Evolutionary conservation across 768 basidiomycete species (phyloP).

Genomic region (Mycena olivaceomarginata): DNA sequence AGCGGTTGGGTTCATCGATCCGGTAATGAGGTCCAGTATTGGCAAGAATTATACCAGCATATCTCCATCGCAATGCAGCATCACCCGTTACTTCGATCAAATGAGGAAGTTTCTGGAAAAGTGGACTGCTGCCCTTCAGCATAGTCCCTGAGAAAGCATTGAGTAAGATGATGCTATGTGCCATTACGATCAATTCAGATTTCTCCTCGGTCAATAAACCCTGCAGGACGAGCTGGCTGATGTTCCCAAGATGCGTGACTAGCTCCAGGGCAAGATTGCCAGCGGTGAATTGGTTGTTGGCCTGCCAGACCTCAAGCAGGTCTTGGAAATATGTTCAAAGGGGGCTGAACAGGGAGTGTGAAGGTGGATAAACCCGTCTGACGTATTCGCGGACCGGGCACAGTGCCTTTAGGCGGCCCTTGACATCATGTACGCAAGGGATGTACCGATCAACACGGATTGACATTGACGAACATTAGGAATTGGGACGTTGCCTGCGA

Average conservation of each 20-base stretch:
- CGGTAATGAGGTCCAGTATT: too few species aligned
- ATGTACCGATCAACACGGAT: constrained; percentile 10
- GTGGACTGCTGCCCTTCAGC: not conserved
- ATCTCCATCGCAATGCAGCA: constrained; percentile 21
- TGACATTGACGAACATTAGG: not conserved
- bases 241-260: not conserved
- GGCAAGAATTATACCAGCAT: too few species aligned
- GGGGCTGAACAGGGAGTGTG: not conserved
- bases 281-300: not conserved
- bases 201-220: not conserved
- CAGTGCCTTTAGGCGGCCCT: not conserved
- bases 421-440: constrained; percentile 19
- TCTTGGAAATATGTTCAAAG: constrained; percentile 6
- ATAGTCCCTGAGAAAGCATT: not conserved
- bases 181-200: not conserved
- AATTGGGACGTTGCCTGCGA: constrained; percentile 18
- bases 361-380: not conserved
- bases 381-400: constrained; percentile 23
- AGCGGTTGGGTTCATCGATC: too few species aligned
- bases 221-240: not conserved
- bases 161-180: not conserved
- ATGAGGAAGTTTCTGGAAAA: not conserved
- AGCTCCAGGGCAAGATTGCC: not conserved
- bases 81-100: constrained; percentile 6
- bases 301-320: not conserved